These are phyloP conservation scores for Scleroderma bovista DNA, from an alignment of 768 basidiomycete species.

Conservation along the genomic window DNA sequence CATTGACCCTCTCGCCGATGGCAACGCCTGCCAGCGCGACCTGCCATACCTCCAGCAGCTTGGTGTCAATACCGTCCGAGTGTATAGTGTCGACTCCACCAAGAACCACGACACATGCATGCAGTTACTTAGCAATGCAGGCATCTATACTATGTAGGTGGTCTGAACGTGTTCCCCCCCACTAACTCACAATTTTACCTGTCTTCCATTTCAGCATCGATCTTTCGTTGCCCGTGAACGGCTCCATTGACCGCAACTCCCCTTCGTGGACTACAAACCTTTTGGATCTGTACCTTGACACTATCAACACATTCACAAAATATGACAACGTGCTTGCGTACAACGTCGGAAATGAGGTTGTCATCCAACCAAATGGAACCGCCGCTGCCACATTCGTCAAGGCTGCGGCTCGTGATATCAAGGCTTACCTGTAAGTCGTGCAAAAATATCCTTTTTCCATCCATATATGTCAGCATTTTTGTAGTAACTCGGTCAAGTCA, in stretches of 20 bases:
- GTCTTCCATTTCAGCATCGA: conserved; percentile 57
- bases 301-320: conserved; percentile 73
- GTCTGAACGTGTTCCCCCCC: not conserved
- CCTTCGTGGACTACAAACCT: conserved; percentile 82
- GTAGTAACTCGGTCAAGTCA: conserved; percentile 58
- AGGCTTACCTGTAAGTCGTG: conserved; percentile 69
- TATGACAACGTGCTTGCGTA: conserved; percentile 88
- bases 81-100: conserved; percentile 80
- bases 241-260: conserved; percentile 67
- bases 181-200: conserved; percentile 3
- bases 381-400: conserved; percentile 76
- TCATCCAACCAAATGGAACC: conserved; percentile 48
- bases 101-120: conserved; percentile 88
- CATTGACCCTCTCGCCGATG: conserved; percentile 71
- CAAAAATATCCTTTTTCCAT: not conserved
- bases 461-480: not conserved
- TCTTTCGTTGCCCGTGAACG: conserved; percentile 78
- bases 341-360: conserved; percentile 87
- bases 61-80: conserved; percentile 75
- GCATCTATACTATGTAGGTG: conserved; percentile 85
- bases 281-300: conserved; percentile 70
- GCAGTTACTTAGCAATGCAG: conserved; percentile 65
- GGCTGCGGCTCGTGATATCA: conserved; percentile 85
- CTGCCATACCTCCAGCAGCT: conserved; percentile 71
- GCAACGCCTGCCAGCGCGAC: conserved; percentile 68